phyloP scores from a whole-genome alignment of 2,329 filamentous ascomycete species.

The Fusarium mundagurra region DNA sequence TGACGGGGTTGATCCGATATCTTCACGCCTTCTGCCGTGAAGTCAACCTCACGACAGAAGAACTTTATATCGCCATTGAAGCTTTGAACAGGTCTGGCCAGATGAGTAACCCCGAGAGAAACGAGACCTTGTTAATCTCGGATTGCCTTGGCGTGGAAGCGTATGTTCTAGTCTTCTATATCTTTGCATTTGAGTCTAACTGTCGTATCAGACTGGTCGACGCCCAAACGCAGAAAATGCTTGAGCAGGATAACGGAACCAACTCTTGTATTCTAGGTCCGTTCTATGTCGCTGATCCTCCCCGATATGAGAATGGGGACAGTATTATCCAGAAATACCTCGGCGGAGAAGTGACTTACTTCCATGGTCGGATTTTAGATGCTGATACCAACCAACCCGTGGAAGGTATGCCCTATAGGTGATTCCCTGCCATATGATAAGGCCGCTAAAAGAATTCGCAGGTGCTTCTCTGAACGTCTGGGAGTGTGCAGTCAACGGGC shows the following conservation, averaged over 20 bases:
- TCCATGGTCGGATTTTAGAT: not conserved
- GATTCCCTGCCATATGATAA: rapidly evolving
- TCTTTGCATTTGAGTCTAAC: not conserved
- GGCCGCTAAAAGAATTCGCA: not conserved
- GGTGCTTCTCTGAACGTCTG: not conserved
- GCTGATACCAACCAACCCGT: not conserved
- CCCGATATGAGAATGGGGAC: not conserved
- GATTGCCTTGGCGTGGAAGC: not conserved
- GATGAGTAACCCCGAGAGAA: not conserved
- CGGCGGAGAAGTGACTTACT: not conserved
- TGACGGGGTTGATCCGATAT: not conserved
- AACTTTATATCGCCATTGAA: not conserved
- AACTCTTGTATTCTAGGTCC: not conserved
- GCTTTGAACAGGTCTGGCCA: not conserved
- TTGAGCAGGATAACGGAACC: not conserved
- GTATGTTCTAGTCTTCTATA: not conserved
- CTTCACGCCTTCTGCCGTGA: not conserved
- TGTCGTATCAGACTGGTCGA: not conserved
- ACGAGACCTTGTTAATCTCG: not conserved
- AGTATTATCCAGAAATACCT: not conserved
- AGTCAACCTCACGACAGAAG: not conserved
- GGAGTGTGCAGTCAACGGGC: not conserved
- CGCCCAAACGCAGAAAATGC: not conserved
- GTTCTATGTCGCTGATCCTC: not conserved
- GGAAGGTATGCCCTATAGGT: not conserved